phyloP scores from a whole-genome alignment of 345 rosid species.

The Eucalyptus caleyi region DNA sequence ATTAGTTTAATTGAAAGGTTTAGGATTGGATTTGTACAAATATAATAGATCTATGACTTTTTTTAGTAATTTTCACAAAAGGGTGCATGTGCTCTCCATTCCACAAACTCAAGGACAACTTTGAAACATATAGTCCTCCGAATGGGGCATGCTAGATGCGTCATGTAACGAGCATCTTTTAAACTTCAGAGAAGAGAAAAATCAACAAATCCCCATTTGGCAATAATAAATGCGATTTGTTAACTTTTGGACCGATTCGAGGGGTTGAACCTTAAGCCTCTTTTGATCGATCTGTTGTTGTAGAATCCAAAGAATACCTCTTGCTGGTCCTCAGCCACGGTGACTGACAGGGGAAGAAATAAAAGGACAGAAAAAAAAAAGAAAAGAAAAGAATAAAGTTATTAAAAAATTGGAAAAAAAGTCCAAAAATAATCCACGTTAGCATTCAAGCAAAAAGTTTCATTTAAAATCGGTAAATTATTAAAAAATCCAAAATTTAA shows the following conservation, averaged over 20 bases:
- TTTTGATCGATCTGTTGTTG: rapidly evolving
- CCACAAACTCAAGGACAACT: background rate
- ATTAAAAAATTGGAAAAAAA: too few relatives aligned
- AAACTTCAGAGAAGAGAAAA: background rate
- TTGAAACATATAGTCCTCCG: background rate
- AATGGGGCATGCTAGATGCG: background rate
- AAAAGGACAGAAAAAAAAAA: too few relatives aligned
- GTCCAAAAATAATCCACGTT: too few relatives aligned
- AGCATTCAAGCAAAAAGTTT: rapidly evolving
- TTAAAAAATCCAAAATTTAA: too few relatives aligned
- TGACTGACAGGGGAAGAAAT: too few relatives aligned
- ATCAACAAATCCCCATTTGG: background rate
- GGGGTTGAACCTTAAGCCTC: background rate
- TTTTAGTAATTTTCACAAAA: background rate
- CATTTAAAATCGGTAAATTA: too few relatives aligned
- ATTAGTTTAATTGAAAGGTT: too few relatives aligned
- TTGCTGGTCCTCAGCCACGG: rapidly evolving
- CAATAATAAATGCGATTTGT: background rate
- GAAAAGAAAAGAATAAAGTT: too few relatives aligned
- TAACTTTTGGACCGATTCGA: too few relatives aligned
- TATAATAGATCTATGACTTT: too few relatives aligned
- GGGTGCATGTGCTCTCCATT: background rate
- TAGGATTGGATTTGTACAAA: too few relatives aligned
- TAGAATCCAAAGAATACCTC: background rate
- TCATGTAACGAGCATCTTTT: background rate